Evolutionary conservation across 75 land plant species (phyloP).

Genomic region (Sequoiadendron giganteum): DNA sequence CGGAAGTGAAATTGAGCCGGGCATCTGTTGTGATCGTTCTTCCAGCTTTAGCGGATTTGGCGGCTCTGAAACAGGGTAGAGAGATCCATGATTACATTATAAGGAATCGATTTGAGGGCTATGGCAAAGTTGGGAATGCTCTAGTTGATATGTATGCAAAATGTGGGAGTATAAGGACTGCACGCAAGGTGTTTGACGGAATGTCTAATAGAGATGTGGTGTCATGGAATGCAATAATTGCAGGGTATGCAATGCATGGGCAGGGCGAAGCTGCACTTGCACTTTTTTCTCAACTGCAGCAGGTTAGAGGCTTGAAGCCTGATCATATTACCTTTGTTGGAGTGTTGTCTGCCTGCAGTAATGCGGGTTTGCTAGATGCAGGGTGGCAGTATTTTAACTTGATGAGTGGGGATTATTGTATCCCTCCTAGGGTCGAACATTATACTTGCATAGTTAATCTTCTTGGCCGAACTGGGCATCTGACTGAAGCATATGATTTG

Average conservation of each 20-base stretch:
- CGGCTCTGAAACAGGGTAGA: conserved; percentile 29
- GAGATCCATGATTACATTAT: conserved; percentile 34
- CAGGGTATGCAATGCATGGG: conserved; percentile 19
- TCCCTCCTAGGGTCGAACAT: conserved; percentile 15
- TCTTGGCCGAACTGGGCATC: conserved; percentile 27
- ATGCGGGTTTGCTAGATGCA: conserved; percentile 17
- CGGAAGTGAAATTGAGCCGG: conserved; percentile 11
- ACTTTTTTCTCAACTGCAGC: conserved; percentile 20
- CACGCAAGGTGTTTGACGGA: conserved; percentile 21
- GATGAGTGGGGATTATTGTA: conserved; percentile 11
- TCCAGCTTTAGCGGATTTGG: conserved; percentile 26
- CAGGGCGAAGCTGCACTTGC: conserved; percentile 4
- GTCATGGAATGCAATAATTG: conserved; percentile 34
- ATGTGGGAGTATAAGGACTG: conserved; percentile 36
- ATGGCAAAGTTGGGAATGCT: conserved; percentile 33
- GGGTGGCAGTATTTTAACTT: conserved; percentile 17
- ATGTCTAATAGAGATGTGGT: conserved; percentile 22
- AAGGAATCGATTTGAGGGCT: conserved; percentile 9
- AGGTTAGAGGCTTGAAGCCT: conserved; percentile 4
- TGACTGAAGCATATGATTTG: conserved; percentile 25
- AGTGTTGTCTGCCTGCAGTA: conserved; percentile 25
- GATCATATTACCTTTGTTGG: conserved; percentile 26
- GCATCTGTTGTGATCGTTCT: conserved; percentile 31
- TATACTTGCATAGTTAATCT: conserved; percentile 26
- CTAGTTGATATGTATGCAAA: conserved; percentile 49